Evolutionary conservation across 2,329 filamentous ascomycete genomes (phyloP), one percentile per base, ranked within the genome.

Genomic region (Diaporthe aspalathi): DNA sequence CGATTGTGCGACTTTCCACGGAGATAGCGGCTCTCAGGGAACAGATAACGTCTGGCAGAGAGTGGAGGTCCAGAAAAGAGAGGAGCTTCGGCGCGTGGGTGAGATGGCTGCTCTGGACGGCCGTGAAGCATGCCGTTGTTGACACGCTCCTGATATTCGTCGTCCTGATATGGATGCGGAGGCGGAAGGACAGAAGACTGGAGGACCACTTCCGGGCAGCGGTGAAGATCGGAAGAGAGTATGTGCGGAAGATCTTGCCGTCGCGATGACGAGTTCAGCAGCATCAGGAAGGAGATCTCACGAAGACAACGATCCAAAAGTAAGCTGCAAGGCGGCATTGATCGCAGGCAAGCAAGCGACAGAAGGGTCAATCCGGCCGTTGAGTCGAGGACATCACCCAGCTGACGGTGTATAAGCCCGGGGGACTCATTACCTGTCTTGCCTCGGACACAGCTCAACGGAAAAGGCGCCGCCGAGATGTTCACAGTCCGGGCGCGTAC

Each of bases 11-110:
- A 76, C 91, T 98, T 83, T 97, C 95, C 6, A 93, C 94, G 20
- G 96, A 99, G 82, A 90, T 99, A 40, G 95, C 96, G 1, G 96
- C 96, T 0, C 83, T 98, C 73, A 89, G 96, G 45, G 96, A 99
- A 81, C 95, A 98, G 79, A 92, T 98, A 75, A 92, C 94, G 68
- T 88, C 90, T 0, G 91, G 93, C 0, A 87, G 93, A 16, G 89
- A 95, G 75, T 92, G 92, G 83, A 88, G 89, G 73, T 87, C 89
- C 22, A 89, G 88, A 75, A 91, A 88, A 75, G 88, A 89, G 73
- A 89, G 88, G 73, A 91, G 88, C 68, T 80, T 93, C 29, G 86
- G 89, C 62, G 87, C 90, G 1, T 97, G 94, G 93, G 62, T 92
- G 1, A 85, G 89, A 54, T 94, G 94, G 88, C 76, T 92, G 4